Evolutionary conservation across 2,329 filamentous ascomycete species (phyloP).

Genomic region (Sphaerulina populicola): DNA sequence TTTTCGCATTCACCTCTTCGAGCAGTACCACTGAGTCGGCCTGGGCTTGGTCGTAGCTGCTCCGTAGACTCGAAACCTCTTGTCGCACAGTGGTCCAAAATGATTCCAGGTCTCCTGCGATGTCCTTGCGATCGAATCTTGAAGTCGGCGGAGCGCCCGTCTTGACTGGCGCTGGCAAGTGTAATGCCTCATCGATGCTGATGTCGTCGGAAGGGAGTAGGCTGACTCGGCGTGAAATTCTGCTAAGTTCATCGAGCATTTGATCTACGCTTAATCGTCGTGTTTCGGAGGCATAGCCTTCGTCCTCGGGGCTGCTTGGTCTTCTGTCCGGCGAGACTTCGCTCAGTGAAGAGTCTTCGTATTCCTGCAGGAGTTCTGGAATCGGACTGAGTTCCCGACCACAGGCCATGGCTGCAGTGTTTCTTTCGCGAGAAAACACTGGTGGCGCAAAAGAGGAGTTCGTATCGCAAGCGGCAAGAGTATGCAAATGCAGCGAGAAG

Average conservation of each 20-base stretch:
- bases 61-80: not conserved
- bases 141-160: not conserved
- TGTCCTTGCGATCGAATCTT: not conserved
- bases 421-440: not conserved
- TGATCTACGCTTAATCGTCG: not conserved
- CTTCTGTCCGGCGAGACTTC: not conserved
- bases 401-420: not conserved
- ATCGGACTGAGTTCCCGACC: not conserved
- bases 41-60: not conserved
- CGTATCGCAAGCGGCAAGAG: not conserved
- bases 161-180: not conserved
- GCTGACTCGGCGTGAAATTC: constrained; percentile 4
- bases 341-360: not conserved
- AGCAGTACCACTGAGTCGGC: constrained; percentile 2
- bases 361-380: constrained; percentile 4
- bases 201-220: constrained; percentile 2
- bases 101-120: not conserved
- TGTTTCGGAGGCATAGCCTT: constrained; percentile 5
- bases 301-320: constrained; percentile 1
- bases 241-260: constrained; percentile 3
- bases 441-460: not conserved
- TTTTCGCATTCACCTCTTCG: not conserved
- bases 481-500: too few relatives aligned
- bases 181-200: constrained; percentile 1
- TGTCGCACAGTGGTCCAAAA: constrained; percentile 6